Evolutionary conservation across 768 basidiomycete species (phyloP).

Genomic region (Trametes elegans): DNA sequence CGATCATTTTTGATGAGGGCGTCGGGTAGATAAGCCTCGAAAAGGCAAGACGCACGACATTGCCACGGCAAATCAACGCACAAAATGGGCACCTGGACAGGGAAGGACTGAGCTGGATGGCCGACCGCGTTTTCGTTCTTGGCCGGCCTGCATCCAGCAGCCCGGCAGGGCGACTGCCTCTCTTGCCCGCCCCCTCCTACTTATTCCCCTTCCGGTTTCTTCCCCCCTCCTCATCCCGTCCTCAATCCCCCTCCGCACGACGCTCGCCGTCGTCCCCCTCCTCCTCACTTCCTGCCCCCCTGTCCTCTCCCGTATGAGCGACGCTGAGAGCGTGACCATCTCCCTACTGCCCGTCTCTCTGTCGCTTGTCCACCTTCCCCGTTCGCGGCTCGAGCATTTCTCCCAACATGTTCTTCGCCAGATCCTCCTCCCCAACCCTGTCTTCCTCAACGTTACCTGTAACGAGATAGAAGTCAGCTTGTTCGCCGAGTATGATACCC

Average conservation of each 20-base stretch:
- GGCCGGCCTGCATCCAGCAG: constrained; percentile 10
- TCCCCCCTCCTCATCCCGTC: neutral
- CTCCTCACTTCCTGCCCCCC: neutral
- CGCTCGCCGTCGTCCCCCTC: neutral
- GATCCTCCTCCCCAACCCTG: constrained; percentile 62
- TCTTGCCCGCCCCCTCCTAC: neutral
- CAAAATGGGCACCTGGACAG: neutral
- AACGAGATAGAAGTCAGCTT: constrained; percentile 79
- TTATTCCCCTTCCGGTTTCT: constrained; percentile 6
- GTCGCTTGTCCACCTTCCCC: constrained; percentile 72
- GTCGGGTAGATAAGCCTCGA: constrained; percentile 18
- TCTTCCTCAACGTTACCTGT: constrained; percentile 73
- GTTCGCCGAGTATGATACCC: constrained; percentile 59
- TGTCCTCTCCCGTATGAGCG: constrained; percentile 14
- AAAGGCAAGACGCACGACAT: constrained; percentile 6
- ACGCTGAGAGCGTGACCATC: constrained; percentile 47
- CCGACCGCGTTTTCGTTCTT: neutral
- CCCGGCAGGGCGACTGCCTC: constrained; percentile 9
- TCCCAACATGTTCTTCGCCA: constrained; percentile 64
- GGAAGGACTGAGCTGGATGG: neutral
- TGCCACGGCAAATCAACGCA: constrained; percentile 1
- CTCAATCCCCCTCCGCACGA: neutral
- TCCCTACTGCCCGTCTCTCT: constrained; percentile 70
- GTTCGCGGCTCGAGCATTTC: constrained; percentile 57
- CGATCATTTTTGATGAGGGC: constrained; percentile 3